Evolutionary conservation across 2,329 filamentous ascomycete genomes (phyloP), one percentile per base, ranked within the genome.

Genomic region (Dothideomycetes sp.): DNA sequence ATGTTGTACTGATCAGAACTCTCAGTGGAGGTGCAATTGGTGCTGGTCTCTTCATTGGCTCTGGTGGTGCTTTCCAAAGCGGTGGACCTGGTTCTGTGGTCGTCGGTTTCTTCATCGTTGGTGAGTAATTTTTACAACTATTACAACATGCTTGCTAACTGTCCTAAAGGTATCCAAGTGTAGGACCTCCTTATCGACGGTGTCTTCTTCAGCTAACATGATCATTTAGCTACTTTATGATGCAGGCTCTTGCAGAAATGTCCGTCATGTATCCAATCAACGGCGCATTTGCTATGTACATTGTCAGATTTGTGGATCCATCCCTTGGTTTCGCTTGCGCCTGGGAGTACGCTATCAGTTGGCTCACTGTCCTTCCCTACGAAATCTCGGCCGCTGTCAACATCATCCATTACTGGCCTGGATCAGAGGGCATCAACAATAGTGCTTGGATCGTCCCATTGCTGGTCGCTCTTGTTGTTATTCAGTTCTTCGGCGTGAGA

Each of bases 11-110:
- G 24, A 33, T 17, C 18, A 56, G 54, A 51, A 54, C 53, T 41
- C 50, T 51, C 34, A 58, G 56, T 47, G 55, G 55, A 31, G 55
- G 52, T 12, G 51, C 52, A 29, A 70, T 73, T 40, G 70, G 70
- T 37, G 73, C 70, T 28, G 71, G 71, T 55, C 59, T 74, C 5
- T 75, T 74, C 52, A 69, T 74, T 39, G 67, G 68, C 37, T 67
- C 65, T 33, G 71, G 71, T 30, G 52, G 59, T 31, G 65, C 68
- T 5, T 59, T 74, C 30, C 58, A 63, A 9, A 65, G 54, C 5
- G 68, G 67, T 53, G 71, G 71, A 24, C 71, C 70, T 22, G 62
- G 17, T 25, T 37, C 34, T 29, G 34, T 37, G n/a, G 12, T 37
- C 5, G 7, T 37, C 5, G 34, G 34, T 16, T 37, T 37, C 25